phyloP scores from a whole-genome alignment of 2,329 filamentous ascomycete genomes.

The Calonectria multiphialidica region DNA sequence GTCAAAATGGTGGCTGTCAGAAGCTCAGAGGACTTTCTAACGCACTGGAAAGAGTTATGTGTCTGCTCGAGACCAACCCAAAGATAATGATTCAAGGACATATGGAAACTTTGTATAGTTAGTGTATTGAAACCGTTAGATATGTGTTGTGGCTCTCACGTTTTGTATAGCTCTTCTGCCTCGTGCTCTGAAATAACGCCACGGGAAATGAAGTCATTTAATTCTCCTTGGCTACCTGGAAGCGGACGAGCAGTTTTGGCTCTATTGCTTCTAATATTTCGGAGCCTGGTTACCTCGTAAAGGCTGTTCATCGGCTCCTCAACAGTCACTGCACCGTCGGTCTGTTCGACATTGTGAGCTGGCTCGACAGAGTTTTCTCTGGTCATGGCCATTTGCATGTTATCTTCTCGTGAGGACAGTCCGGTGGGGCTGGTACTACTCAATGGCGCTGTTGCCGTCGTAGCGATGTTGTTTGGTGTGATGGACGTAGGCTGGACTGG shows the following conservation, averaged over 20 bases:
- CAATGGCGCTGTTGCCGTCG: constrained; percentile 42
- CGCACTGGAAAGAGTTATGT: constrained; percentile 59
- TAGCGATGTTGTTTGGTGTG: constrained; percentile 26
- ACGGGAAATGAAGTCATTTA: constrained; percentile 31
- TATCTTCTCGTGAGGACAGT: constrained; percentile 30
- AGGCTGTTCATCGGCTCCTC: constrained; percentile 33
- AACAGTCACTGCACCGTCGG: constrained; percentile 24
- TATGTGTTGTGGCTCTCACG: background rate
- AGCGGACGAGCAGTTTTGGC: constrained; percentile 27
- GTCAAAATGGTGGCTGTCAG: constrained; percentile 69
- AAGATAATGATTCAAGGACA: constrained; percentile 32
- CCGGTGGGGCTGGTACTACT: constrained; percentile 40
- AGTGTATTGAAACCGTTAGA: background rate
- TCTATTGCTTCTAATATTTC: constrained; percentile 31
- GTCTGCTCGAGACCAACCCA: constrained; percentile 33
- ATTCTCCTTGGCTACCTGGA: constrained; percentile 23
- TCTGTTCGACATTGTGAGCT: constrained; percentile 11
- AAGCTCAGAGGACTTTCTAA: constrained; percentile 67
- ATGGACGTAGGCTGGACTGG: background rate
- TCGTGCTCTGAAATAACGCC: constrained; percentile 29
- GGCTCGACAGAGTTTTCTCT: constrained; percentile 30
- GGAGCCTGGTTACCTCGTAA: constrained; percentile 30
- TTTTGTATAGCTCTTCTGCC: constrained; percentile 30
- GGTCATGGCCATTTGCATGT: constrained; percentile 33
- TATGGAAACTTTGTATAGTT: constrained; percentile 19